phyloP scores from a whole-genome alignment of 257 asterid genomes.

The Haberlea rhodopensis region DNA sequence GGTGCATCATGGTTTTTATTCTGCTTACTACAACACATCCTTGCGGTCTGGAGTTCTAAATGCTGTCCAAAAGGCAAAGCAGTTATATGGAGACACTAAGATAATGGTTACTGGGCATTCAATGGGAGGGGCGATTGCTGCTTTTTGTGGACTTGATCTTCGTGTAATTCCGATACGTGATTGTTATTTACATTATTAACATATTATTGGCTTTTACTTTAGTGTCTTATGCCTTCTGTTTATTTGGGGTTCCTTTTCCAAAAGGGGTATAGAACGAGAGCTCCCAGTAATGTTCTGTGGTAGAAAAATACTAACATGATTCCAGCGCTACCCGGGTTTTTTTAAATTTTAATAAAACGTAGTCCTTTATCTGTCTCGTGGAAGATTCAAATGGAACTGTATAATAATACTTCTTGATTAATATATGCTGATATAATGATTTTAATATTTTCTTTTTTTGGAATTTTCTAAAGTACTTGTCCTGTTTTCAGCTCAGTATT shows the following conservation, averaged over 20 bases:
- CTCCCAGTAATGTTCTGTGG: neutral
- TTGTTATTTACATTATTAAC: conserved; percentile 10
- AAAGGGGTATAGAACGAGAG: neutral
- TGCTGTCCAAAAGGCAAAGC: conserved; percentile 57
- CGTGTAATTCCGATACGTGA: conserved; percentile 42
- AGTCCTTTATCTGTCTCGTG: neutral
- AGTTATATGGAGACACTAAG: conserved; percentile 55
- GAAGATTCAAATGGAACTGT: neutral
- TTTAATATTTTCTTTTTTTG: neutral
- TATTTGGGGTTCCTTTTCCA: neutral
- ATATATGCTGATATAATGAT: conserved; percentile 4
- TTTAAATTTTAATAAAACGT: conserved; percentile 9
- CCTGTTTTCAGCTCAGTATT: conserved; percentile 54
- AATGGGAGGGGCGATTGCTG: conserved; percentile 99
- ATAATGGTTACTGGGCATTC: conserved; percentile 93
- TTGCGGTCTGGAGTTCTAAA: conserved; percentile 69
- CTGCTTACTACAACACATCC: conserved; percentile 85
- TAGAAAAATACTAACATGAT: conserved; percentile 1
- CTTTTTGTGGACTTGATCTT: conserved; percentile 91
- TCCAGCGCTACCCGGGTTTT: too few relatives aligned
- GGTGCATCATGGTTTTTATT: conserved; percentile 97
- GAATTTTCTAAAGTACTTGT: conserved; percentile 14
- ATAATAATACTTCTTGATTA: conserved; percentile 2
- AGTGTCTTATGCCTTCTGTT: neutral
- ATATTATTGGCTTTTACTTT: conserved; percentile 9